Conservation (phyloP, 352 stramenopile genomes). For the Phytophthora capsici region DNA sequence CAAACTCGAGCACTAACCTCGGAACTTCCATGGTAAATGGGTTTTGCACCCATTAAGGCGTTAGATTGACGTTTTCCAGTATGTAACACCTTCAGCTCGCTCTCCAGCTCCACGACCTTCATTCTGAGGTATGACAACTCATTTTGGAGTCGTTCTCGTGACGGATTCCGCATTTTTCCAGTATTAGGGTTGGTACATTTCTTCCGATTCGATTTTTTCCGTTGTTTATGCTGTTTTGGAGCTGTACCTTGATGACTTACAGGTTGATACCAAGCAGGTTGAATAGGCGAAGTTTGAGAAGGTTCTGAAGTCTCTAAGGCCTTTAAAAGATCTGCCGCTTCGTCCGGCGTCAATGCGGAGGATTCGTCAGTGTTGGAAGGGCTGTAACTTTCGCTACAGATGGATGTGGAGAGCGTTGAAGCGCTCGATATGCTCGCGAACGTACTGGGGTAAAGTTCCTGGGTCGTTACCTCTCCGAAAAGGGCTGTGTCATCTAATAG, state of each 20-base stretch:
- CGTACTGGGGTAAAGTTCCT: background rate
- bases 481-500: slow-evolving; percentile 8
- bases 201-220: slow-evolving; percentile 23
- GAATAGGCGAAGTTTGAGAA: slow-evolving; percentile 3
- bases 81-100: slow-evolving; percentile 39
- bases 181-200: slow-evolving; percentile 17
- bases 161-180: slow-evolving; percentile 51
- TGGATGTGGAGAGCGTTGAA: background rate
- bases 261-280: background rate
- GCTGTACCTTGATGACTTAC: background rate
- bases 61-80: slow-evolving; percentile 7
- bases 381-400: slow-evolving; percentile 26
- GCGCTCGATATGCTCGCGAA: background rate
- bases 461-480: background rate
- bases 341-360: slow-evolving; percentile 34
- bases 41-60: background rate
- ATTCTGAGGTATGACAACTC: slow-evolving; percentile 51
- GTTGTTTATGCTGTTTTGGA: slow-evolving; percentile 1
- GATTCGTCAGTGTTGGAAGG: slow-evolving; percentile 1
- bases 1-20: slow-evolving; percentile 42
- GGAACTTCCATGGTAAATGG: slow-evolving; percentile 13
- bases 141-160: slow-evolving; percentile 53
- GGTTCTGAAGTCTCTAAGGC: slow-evolving; percentile 30
- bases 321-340: slow-evolving; percentile 39
- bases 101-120: slow-evolving; percentile 54